Percentiles rank a stretch among this genome's conserved stretches.
Conservation (phyloP, 2,329 filamentous ascomycete species). For the Arthroderma uncinatum region DNA sequence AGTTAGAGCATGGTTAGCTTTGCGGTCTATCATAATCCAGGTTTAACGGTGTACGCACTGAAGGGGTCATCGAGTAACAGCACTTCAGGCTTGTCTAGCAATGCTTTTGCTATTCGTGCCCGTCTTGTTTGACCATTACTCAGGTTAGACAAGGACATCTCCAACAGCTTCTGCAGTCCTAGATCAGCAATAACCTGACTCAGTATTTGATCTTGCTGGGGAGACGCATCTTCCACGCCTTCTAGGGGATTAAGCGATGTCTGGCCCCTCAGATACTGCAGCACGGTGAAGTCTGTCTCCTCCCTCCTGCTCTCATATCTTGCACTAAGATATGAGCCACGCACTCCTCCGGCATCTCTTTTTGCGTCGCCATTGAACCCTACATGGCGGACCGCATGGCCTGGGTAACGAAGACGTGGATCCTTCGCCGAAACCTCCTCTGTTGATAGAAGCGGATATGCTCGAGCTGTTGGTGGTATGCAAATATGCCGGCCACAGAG, state of each 20-base stretch:
- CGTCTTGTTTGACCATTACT: slow-evolving; percentile 88
- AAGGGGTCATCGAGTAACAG: slow-evolving; percentile 87
- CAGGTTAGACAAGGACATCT: slow-evolving; percentile 76
- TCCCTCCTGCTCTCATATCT: slow-evolving; percentile 83
- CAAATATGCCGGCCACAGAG: slow-evolving; percentile 65
- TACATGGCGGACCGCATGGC: slow-evolving; percentile 70
- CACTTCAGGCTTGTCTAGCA: slow-evolving; percentile 68
- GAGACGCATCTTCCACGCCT: slow-evolving; percentile 29
- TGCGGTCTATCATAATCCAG: neutral
- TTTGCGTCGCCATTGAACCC: slow-evolving; percentile 71
- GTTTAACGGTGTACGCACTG: slow-evolving; percentile 39
- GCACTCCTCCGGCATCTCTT: slow-evolving; percentile 33
- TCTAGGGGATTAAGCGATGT: slow-evolving; percentile 68
- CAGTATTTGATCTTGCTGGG: slow-evolving; percentile 43
- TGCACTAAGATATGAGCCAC: slow-evolving; percentile 76
- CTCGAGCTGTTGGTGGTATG: slow-evolving; percentile 61
- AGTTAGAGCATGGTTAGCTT: slow-evolving; percentile 16
- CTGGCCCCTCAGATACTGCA: slow-evolving; percentile 70
- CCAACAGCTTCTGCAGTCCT: slow-evolving; percentile 54
- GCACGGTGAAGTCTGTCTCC: slow-evolving; percentile 73
- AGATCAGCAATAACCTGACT: slow-evolving; percentile 58
- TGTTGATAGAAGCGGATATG: slow-evolving; percentile 65
- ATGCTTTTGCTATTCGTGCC: slow-evolving; percentile 74
- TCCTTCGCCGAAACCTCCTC: slow-evolving; percentile 45
- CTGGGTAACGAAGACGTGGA: slow-evolving; percentile 45